These are phyloP conservation scores for Pseudogymnoascus sp. DNA, from an alignment of 2,329 filamentous ascomycete species.

Conservation along the genomic window DNA sequence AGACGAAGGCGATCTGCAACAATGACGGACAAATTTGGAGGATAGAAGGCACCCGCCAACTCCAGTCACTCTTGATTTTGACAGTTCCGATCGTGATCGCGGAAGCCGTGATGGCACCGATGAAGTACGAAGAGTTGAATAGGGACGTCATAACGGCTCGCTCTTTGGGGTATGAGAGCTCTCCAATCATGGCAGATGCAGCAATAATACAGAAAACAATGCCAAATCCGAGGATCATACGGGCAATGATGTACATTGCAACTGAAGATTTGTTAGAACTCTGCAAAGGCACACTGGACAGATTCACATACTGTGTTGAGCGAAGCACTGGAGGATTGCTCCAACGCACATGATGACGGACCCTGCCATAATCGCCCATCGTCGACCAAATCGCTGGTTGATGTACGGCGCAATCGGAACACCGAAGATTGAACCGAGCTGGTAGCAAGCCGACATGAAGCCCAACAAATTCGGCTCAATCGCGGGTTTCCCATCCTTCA, in stretches of 20 bases:
- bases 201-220: constrained; percentile 45
- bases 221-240: constrained; percentile 46
- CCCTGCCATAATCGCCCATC: constrained; percentile 49
- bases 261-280: constrained; percentile 22
- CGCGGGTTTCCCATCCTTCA: constrained; percentile 10
- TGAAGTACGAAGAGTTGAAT: constrained; percentile 47
- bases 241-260: constrained; percentile 45
- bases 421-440: constrained; percentile 46
- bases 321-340: constrained; percentile 46
- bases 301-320: constrained; percentile 28
- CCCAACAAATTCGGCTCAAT: constrained; percentile 34
- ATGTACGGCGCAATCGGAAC: constrained; percentile 47
- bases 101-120: constrained; percentile 38
- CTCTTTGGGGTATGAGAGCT: constrained; percentile 48
- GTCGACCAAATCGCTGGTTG: constrained; percentile 41
- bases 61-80: constrained; percentile 34
- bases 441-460: constrained; percentile 47
- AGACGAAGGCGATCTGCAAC: constrained; percentile 20
- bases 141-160: constrained; percentile 45
- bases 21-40: constrained; percentile 32
- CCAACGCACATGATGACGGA: constrained; percentile 48
- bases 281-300: not conserved
- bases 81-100: constrained; percentile 38
- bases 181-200: constrained; percentile 46
- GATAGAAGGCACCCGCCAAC: constrained; percentile 35